Base-by-base conservation (phyloP, 2,329 filamentous ascomycete genomes). In the Phialophora expanda region DNA sequence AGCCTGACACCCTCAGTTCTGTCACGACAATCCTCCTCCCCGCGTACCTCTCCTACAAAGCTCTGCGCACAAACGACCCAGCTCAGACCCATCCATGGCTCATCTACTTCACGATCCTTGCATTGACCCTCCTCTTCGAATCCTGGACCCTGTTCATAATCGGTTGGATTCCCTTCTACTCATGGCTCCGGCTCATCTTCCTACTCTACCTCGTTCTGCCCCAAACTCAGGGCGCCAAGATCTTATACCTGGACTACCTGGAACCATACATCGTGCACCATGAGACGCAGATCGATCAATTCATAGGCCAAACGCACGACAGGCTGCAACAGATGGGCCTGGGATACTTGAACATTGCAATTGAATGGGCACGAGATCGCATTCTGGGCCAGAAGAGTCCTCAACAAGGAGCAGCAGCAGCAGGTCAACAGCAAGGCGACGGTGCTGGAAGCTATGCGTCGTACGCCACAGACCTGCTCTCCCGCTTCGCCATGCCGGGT, bases 61-160 rank as follows among this genome's bases (percentile, higher is more conserved):
- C 95, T 56, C 90, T 99, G 75, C 94, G 95, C 81, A 93, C 92
- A 17, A 90, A 90, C 60, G 92, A 97, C 78, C 93, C 93, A 1
- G 89, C 92, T 44, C 89, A 96, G 76, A 85, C 97, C 66, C 92
- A 92, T 70, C 94, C 94, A 89, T 99, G 95, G 95, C 87, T 98
- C 71, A 98, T 98, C 90, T 99, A 98, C 85, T 99, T 94, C 90
- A 92, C 97, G 67, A 92, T 97, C 26, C 86, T 97, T 70, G 91
- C 91, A 67, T 89, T 91, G 77, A 87, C 89, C 73, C 84, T 93
- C 64, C 86, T 95, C 68, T 87, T 89, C 78, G 95, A 98, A 81
- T 93, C 90, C 55, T 96, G 93, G 87, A 88, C 90, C 64, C 87
- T 89, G 74, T 97, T 94, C 80, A 89, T 98, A 75, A 85, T 98